Evolutionary conservation across 306 rosid genomes (phyloP).

Genomic region (Quercus engelmannii): DNA sequence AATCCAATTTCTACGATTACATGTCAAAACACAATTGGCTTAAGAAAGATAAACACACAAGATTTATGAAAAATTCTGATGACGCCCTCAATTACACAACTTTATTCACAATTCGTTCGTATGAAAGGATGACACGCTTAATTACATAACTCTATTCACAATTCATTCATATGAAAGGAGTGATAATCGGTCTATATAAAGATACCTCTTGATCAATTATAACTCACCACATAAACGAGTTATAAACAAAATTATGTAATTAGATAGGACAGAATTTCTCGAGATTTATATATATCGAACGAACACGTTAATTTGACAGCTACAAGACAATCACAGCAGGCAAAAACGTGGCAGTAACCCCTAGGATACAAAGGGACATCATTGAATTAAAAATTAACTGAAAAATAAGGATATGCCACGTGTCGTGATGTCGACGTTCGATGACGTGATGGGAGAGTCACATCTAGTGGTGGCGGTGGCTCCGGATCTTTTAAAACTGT

Average conservation of each 20-base stretch:
- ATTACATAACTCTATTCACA: too few relatives aligned
- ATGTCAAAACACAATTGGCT: too few relatives aligned
- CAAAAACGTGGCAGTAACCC: conserved; percentile 1
- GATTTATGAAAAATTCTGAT: too few relatives aligned
- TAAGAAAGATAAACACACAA: too few relatives aligned
- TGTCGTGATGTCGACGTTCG: not conserved
- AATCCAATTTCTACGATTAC: too few relatives aligned
- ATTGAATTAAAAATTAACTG: not conserved
- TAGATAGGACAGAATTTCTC: too few relatives aligned
- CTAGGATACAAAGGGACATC: not conserved
- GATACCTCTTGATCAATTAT: fast-evolving
- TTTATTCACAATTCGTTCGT: too few relatives aligned
- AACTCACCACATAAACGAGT: fast-evolving
- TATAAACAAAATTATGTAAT: fast-evolving
- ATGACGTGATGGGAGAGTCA: not conserved
- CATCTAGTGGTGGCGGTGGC: too few relatives aligned
- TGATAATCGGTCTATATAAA: fast-evolving
- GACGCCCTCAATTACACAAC: fast-evolving
- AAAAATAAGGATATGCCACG: conserved; percentile 17
- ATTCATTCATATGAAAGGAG: fast-evolving
- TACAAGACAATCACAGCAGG: conserved; percentile 37
- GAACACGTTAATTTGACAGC: conserved; percentile 24
- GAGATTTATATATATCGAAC: too few relatives aligned
- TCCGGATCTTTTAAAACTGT: too few relatives aligned
- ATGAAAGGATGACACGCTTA: too few relatives aligned